Conservation (phyloP, 2,329 filamentous ascomycete genomes). For the Aspergillus viridinutans region DNA sequence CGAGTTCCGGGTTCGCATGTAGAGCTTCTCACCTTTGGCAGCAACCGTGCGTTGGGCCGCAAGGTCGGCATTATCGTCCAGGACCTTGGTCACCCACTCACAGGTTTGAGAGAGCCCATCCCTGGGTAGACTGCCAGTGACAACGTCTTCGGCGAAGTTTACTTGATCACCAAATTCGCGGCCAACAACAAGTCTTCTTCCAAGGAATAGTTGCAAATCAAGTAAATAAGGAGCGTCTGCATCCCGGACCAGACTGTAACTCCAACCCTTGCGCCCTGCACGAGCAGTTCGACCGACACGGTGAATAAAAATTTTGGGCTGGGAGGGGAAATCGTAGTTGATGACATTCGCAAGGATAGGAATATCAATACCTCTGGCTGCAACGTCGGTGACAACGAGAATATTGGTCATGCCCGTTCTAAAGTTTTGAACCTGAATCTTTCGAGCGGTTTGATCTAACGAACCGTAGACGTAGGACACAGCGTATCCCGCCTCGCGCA, state of each 20-base stretch:
- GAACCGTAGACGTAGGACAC: slow-evolving; percentile 94
- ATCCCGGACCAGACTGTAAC: slow-evolving; percentile 85
- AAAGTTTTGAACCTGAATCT: slow-evolving; percentile 88
- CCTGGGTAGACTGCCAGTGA: slow-evolving; percentile 71
- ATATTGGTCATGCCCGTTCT: slow-evolving; percentile 80
- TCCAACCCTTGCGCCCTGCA: slow-evolving; percentile 89
- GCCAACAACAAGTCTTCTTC: slow-evolving; percentile 75
- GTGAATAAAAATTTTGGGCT: slow-evolving; percentile 95
- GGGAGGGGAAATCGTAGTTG: slow-evolving; percentile 96
- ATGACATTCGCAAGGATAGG: slow-evolving; percentile 94
- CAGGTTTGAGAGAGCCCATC: slow-evolving; percentile 69
- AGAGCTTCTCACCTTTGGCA: slow-evolving; percentile 85
- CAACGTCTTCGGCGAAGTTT: slow-evolving; percentile 77
- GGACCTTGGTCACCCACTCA: slow-evolving; percentile 77
- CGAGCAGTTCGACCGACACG: slow-evolving; percentile 92
- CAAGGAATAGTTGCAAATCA: slow-evolving; percentile 90
- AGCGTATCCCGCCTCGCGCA: slow-evolving; percentile 77
- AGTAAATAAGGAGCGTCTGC: slow-evolving; percentile 87
- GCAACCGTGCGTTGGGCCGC: slow-evolving; percentile 67
- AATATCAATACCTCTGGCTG: slow-evolving; percentile 95
- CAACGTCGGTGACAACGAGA: slow-evolving; percentile 92
- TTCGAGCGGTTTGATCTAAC: slow-evolving; percentile 87
- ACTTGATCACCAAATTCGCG: slow-evolving; percentile 55
- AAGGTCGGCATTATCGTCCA: slow-evolving; percentile 73
- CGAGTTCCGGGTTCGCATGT: slow-evolving; percentile 81